These are phyloP conservation scores for Suhomyces prunicola DNA, from an alignment of 805 yeast genomes.

Conservation along the genomic window DNA sequence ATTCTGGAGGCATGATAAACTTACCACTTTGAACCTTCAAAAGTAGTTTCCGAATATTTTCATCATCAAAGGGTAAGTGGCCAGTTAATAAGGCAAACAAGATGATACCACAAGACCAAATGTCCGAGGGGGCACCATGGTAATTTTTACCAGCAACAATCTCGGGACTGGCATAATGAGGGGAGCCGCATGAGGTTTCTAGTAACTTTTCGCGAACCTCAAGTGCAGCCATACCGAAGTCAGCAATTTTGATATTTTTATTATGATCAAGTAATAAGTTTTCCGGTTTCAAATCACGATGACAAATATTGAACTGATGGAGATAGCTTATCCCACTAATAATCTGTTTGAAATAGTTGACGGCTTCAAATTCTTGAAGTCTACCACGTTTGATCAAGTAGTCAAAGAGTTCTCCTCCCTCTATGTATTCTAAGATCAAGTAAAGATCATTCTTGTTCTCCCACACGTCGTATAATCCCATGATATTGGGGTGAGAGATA, in stretches of 20 bases:
- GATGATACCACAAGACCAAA: slow-evolving; percentile 98
- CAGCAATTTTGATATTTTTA: slow-evolving; percentile 91
- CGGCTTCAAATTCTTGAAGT: slow-evolving; percentile 84
- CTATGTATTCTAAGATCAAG: slow-evolving; percentile 89
- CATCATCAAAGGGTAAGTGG: slow-evolving; percentile 95
- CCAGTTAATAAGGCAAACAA: slow-evolving; percentile 92
- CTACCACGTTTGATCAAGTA: slow-evolving; percentile 85
- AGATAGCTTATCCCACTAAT: slow-evolving; percentile 80
- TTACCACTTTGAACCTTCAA: slow-evolving; percentile 89
- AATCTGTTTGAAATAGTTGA: slow-evolving; percentile 83
- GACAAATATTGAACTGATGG: slow-evolving; percentile 84
- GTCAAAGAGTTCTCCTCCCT: slow-evolving; percentile 96
- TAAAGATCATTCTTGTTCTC: slow-evolving; percentile 80
- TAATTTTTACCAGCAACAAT: slow-evolving; percentile 92
- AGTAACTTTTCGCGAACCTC: slow-evolving; percentile 77
- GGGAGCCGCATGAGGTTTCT: slow-evolving; percentile 97
- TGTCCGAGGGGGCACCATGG: slow-evolving; percentile 96
- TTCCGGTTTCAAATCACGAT: slow-evolving; percentile 83
- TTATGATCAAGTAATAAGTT: slow-evolving; percentile 75
- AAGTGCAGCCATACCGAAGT: slow-evolving; percentile 98
- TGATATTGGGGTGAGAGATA: slow-evolving; percentile 71
- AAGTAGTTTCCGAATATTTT: slow-evolving; percentile 80
- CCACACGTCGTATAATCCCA: slow-evolving; percentile 83
- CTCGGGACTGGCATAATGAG: slow-evolving; percentile 98
- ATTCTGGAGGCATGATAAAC: slow-evolving; percentile 75